phyloP scores from a whole-genome alignment of 805 yeast genomes.

The Schizosaccharomyces octosporus region DNA sequence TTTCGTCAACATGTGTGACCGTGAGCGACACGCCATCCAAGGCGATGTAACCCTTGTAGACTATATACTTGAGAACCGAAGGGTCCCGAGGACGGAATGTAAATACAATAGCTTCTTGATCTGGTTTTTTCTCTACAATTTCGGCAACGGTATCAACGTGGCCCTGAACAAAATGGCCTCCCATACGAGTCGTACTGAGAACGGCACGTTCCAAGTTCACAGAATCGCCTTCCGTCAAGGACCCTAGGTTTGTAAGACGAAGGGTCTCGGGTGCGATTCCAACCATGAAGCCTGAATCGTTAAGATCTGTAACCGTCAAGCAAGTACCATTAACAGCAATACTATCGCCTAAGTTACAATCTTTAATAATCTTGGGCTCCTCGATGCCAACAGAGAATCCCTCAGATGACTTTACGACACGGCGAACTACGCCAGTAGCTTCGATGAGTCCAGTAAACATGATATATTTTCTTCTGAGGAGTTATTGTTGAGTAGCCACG shows the following conservation, averaged over 20 bases:
- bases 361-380: constrained; percentile 30
- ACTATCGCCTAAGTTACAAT: constrained; percentile 83
- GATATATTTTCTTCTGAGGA: not conserved
- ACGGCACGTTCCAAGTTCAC: constrained; percentile 90
- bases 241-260: constrained; percentile 51
- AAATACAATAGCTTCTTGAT: constrained; percentile 51
- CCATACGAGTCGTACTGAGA: constrained; percentile 55
- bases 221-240: constrained; percentile 27
- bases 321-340: constrained; percentile 79
- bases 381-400: not conserved
- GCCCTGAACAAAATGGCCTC: constrained; percentile 96
- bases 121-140: constrained; percentile 28
- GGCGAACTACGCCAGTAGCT: constrained; percentile 30
- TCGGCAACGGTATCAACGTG: constrained; percentile 79
- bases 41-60: constrained; percentile 83
- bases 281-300: constrained; percentile 22
- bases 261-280: constrained; percentile 87
- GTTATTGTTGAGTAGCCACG: no score
- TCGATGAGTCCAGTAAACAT: constrained; percentile 96
- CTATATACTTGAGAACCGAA: constrained; percentile 42
- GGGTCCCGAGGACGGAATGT: constrained; percentile 32
- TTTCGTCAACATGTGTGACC: constrained; percentile 36
- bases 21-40: constrained; percentile 88
- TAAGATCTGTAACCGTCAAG: constrained; percentile 70
- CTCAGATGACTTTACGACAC: constrained; percentile 9